A percentile compares a stretch with the other conserved stretches of the same genome.
Conservation (phyloP, 2,329 filamentous ascomycete genomes). For the Fusarium hainanense region DNA sequence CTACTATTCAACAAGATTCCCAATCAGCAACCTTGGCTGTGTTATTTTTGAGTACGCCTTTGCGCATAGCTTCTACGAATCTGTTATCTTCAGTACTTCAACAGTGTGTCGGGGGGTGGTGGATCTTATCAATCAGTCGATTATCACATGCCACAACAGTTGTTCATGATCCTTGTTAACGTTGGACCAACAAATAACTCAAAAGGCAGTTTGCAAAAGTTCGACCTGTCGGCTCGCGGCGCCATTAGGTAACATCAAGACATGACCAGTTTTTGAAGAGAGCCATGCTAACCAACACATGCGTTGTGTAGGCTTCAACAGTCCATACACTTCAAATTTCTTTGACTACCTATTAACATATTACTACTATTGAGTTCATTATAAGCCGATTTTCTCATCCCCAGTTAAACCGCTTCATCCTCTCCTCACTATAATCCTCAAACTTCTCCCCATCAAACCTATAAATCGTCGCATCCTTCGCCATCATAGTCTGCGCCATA, state of each 20-base stretch:
- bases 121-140: not conserved
- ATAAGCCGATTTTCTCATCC: accelerated
- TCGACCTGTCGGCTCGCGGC: not conserved
- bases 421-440: conserved; percentile 6
- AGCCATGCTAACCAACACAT: too few relatives aligned
- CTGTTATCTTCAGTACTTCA: too few relatives aligned
- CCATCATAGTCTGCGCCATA: conserved; percentile 5
- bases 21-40: accelerated
- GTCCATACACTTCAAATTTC: too few relatives aligned
- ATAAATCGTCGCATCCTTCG: not conserved
- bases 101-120: too few relatives aligned
- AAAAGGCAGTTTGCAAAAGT: not conserved
- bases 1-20: not conserved
- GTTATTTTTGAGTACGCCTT: not conserved
- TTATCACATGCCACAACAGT: not conserved
- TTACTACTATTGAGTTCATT: not conserved
- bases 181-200: not conserved
- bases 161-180: not conserved
- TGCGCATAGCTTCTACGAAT: not conserved
- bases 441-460: conserved; percentile 7
- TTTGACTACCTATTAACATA: not conserved
- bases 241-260: too few relatives aligned
- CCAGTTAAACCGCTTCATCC: not conserved
- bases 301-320: too few relatives aligned
- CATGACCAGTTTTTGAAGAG: too few relatives aligned